phyloP scores from a whole-genome alignment of 73 alveolate genomes.

The Uronychia binucleata region DNA sequence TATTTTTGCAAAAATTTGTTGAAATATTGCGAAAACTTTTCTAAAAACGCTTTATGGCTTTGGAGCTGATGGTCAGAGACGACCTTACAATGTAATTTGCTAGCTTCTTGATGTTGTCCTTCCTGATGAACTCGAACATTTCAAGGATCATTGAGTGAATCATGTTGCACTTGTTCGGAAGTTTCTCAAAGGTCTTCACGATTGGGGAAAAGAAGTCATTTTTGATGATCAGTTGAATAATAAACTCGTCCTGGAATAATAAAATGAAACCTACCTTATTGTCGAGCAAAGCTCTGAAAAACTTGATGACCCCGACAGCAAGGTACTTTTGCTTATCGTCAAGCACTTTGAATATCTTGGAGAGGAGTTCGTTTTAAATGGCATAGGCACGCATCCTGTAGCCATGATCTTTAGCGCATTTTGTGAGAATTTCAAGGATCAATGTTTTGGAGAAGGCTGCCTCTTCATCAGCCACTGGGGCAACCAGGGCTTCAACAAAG shows the following conservation, averaged over 20 bases:
- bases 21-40: too few relatives aligned
- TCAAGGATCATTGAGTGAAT: conserved; percentile 45
- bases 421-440: conserved; percentile 40
- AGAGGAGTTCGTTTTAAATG: conserved; percentile 31
- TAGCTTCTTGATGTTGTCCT: neutral
- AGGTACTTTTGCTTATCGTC: conserved; percentile 27
- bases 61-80: neutral
- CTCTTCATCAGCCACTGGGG: neutral
- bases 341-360: conserved; percentile 9
- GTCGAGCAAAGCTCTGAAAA: conserved; percentile 38
- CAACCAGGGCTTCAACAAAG: conserved; percentile 11
- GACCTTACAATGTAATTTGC: neutral
- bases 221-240: conserved; percentile 27
- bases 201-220: conserved; percentile 14
- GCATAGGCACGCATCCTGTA: conserved; percentile 48
- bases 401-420: conserved; percentile 54
- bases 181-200: conserved; percentile 32
- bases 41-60: neutral
- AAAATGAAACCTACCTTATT: conserved; percentile 24
- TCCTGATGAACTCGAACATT: conserved; percentile 10
- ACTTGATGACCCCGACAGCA: conserved; percentile 36
- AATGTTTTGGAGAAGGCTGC: conserved; percentile 38
- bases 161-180: conserved; percentile 46
- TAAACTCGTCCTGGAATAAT: conserved; percentile 37
- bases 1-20: too few relatives aligned